A percentile compares a stretch with the other conserved stretches of the same genome.
phyloP scores from a whole-genome alignment of 78 protist species.

The Andalucia godoyi region DNA sequence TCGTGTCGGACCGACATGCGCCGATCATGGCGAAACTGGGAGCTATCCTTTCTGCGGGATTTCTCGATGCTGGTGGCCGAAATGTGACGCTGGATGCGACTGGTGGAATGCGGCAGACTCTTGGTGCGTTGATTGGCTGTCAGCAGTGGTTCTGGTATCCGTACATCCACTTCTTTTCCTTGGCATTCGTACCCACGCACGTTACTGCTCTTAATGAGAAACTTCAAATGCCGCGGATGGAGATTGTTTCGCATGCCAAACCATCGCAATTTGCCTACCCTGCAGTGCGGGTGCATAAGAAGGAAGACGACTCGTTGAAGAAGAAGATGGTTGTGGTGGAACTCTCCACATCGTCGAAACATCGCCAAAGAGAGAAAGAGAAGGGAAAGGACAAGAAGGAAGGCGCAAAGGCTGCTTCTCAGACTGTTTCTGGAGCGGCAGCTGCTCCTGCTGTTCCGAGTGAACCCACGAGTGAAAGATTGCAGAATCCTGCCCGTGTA shows the following conservation, averaged over 20 bases:
- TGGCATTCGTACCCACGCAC: constrained; percentile 91
- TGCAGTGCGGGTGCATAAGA: constrained; percentile 22
- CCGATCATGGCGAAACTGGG: constrained; percentile 85
- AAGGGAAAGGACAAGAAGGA: constrained; percentile 31
- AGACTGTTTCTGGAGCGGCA: neutral
- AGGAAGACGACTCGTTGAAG: constrained; percentile 22
- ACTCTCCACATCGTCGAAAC: neutral
- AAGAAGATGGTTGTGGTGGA: constrained; percentile 29
- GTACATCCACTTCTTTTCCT: constrained; percentile 64
- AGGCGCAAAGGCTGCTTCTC: neutral
- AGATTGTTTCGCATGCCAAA: constrained; percentile 27
- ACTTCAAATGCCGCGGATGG: constrained; percentile 52
- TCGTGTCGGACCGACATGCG: constrained; percentile 71
- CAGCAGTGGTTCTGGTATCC: constrained; percentile 98
- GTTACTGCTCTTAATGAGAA: constrained; percentile 79
- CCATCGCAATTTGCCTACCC: constrained; percentile 85
- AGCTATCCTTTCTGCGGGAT: constrained; percentile 90
- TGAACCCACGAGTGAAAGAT: constrained; percentile 31
- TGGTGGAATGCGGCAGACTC: constrained; percentile 47
- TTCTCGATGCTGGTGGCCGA: constrained; percentile 96
- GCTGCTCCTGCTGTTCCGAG: too few species aligned
- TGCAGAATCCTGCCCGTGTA: constrained; percentile 75
- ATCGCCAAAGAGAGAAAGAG: neutral
- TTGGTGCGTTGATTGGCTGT: constrained; percentile 52
- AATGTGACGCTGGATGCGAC: constrained; percentile 70